phyloP scores from a whole-genome alignment of 345 rosid genomes.

The Carallia brachiata region DNA sequence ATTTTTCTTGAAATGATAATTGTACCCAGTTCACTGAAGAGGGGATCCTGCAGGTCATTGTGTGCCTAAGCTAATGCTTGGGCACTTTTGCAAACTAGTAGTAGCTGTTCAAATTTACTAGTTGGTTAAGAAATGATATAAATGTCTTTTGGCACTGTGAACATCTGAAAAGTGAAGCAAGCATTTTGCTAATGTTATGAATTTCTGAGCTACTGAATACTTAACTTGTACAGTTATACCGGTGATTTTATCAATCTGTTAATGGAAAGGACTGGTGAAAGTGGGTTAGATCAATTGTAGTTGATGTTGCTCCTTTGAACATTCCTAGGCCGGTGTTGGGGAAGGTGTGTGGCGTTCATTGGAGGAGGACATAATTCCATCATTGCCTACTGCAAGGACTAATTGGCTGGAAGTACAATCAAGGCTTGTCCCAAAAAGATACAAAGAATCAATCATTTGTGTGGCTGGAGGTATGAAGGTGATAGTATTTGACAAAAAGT shows the following conservation, averaged over 20 bases:
- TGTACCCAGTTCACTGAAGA: neutral
- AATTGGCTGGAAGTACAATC: conserved; percentile 98
- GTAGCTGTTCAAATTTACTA: neutral
- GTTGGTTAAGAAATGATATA: neutral
- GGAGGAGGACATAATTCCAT: conserved; percentile 90
- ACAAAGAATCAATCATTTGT: conserved; percentile 78
- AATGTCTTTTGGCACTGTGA: neutral
- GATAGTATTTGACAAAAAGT: conserved; percentile 25
- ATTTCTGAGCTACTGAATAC: neutral
- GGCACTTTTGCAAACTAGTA: neutral
- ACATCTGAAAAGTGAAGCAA: neutral
- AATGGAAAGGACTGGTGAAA: conserved; percentile 3
- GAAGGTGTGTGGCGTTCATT: conserved; percentile 83
- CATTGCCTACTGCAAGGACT: conserved; percentile 59
- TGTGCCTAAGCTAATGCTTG: neutral
- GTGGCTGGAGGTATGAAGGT: conserved; percentile 94
- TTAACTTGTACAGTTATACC: neutral
- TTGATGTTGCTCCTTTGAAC: conserved; percentile 11
- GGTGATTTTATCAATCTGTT: neutral
- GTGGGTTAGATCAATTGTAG: conserved; percentile 11
- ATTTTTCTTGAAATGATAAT: neutral
- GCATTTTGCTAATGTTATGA: neutral
- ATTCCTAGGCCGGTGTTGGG: conserved; percentile 57
- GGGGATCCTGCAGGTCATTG: neutral
- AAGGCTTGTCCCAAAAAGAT: conserved; percentile 58